Evolutionary conservation across 1,139 yeast species (phyloP).

Genomic region (Candida sp.): DNA sequence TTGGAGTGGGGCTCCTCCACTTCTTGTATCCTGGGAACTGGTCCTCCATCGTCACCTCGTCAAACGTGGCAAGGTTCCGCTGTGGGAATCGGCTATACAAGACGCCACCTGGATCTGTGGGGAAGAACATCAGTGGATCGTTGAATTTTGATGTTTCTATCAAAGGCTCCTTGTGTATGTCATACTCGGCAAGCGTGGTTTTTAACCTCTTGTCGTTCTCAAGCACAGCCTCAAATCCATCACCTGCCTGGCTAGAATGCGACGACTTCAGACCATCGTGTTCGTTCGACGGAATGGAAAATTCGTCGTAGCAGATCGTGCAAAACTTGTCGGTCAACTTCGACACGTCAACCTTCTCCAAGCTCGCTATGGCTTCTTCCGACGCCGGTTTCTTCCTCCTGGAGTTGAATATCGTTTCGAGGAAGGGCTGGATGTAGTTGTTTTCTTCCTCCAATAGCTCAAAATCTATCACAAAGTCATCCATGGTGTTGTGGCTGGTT

Average conservation of each 20-base stretch:
- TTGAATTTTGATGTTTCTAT: constrained; percentile 21
- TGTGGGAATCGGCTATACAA: constrained; percentile 39
- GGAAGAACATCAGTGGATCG: constrained; percentile 45
- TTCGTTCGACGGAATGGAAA: background rate
- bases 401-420: background rate
- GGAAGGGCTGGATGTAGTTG: background rate
- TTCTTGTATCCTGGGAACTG: constrained; percentile 34
- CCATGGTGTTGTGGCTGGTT: background rate
- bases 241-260: background rate
- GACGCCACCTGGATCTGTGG: constrained; percentile 36
- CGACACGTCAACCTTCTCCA: constrained; percentile 28
- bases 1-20: constrained; percentile 14
- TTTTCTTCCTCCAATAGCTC: background rate
- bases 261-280: background rate
- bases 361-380: constrained; percentile 42
- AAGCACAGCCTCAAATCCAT: background rate
- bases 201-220: background rate
- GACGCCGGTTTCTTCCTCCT: constrained; percentile 36
- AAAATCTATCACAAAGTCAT: background rate
- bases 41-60: constrained; percentile 28
- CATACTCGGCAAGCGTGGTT: constrained; percentile 3
- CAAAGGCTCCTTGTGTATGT: constrained; percentile 9
- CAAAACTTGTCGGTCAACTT: constrained; percentile 32
- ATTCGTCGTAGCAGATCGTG: constrained; percentile 46
- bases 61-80: constrained; percentile 27